Percentiles rank a stretch among this genome's conserved stretches.
Conservation (phyloP, 148 eudicot species). For the Limonium bicolor region DNA sequence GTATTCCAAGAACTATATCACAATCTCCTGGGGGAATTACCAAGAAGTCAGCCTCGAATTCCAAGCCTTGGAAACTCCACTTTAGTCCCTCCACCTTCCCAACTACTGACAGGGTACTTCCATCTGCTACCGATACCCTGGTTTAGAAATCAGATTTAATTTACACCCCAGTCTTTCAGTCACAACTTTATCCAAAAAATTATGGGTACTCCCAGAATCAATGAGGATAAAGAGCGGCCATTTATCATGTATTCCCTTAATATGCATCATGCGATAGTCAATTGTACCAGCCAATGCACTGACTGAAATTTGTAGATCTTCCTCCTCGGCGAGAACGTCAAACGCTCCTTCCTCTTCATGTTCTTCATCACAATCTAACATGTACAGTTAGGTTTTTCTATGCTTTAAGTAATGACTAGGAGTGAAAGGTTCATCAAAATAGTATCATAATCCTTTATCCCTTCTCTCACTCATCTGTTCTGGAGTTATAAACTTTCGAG, state of each 20-base stretch:
- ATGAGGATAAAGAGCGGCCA: too few relatives aligned
- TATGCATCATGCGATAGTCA: not conserved
- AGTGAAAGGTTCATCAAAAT: too few relatives aligned
- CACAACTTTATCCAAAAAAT: too few relatives aligned
- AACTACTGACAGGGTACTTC: not conserved
- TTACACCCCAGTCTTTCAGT: not conserved
- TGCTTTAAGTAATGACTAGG: too few relatives aligned
- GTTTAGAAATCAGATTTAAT: not conserved
- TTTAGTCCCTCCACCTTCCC: not conserved
- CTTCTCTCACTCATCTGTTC: too few relatives aligned
- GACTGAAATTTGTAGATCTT: not conserved
- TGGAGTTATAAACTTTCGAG: not conserved
- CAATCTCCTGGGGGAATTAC: too few relatives aligned
- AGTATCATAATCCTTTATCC: not conserved
- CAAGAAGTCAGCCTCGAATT: not conserved
- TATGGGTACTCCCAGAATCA: too few relatives aligned
- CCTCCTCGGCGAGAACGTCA: not conserved
- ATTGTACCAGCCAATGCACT: not conserved
- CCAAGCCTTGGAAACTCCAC: constrained; percentile 1
- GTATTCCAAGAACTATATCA: constrained; percentile 5
- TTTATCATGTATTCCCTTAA: not conserved
- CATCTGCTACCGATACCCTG: constrained; percentile 1
- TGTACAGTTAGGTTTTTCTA: not conserved
- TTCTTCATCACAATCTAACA: not conserved
- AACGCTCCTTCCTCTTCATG: not conserved